Evolutionary conservation across 345 rosid genomes (phyloP).

Genomic region (Erysimum cheiranthoides): DNA sequence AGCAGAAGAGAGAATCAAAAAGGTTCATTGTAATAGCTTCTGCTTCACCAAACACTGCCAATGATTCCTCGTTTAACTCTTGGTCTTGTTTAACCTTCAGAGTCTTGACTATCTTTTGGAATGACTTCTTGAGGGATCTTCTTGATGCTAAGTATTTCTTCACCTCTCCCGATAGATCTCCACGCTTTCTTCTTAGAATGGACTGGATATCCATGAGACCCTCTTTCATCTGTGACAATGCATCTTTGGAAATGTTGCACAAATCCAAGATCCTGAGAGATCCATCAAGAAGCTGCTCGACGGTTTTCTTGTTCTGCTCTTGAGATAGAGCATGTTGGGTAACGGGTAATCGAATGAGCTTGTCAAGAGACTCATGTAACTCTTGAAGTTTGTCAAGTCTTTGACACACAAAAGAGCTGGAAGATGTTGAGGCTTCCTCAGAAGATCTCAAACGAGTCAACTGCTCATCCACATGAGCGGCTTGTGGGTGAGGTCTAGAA

Average conservation of each 20-base stretch:
- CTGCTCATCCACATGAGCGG: slow-evolving; percentile 41
- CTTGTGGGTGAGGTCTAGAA: slow-evolving; percentile 41
- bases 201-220: slow-evolving; percentile 43
- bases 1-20: slow-evolving; percentile 40
- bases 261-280: slow-evolving; percentile 47
- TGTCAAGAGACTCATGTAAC: slow-evolving; percentile 43
- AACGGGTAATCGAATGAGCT: slow-evolving; percentile 38
- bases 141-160: slow-evolving; percentile 31
- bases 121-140: slow-evolving; percentile 33
- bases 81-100: neutral
- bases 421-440: slow-evolving; percentile 43
- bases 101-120: slow-evolving; percentile 17
- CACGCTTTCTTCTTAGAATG: slow-evolving; percentile 26
- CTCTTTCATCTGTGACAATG: slow-evolving; percentile 46
- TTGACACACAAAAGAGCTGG: slow-evolving; percentile 35
- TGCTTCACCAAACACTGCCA: slow-evolving; percentile 31
- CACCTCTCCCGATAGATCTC: slow-evolving; percentile 19
- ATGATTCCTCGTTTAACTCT: neutral
- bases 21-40: slow-evolving; percentile 30
- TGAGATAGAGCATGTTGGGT: slow-evolving; percentile 44
- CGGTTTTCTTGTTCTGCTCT: slow-evolving; percentile 28
- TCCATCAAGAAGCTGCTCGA: slow-evolving; percentile 48
- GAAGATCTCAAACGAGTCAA: slow-evolving; percentile 44
- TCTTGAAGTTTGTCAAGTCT: slow-evolving; percentile 41
- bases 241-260: slow-evolving; percentile 47